A percentile compares a stretch with the other conserved stretches of the same genome.
Conservation (phyloP, 2,329 filamentous ascomycete species). For the Chaetomiaceae sp. region DNA sequence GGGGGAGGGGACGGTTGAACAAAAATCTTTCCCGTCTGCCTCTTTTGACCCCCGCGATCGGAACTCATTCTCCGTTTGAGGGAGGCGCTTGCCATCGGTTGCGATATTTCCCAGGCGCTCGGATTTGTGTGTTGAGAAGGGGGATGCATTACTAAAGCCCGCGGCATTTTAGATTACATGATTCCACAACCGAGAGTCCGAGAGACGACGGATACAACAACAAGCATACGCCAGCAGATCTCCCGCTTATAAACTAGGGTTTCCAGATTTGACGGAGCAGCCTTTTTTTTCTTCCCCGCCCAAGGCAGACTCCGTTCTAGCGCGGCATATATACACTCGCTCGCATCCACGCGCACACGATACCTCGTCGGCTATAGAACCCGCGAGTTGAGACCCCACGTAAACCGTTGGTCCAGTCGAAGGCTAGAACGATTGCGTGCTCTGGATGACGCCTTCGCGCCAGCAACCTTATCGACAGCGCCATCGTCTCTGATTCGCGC, state of each 20-base stretch:
- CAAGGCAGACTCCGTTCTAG: too few species aligned
- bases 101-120: background rate
- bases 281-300: background rate
- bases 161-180: conserved; percentile 7
- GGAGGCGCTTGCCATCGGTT: background rate
- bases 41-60: conserved; percentile 10
- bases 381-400: conserved; percentile 1
- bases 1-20: background rate
- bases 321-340: background rate
- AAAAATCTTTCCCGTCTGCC: conserved; percentile 7
- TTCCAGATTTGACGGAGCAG: background rate
- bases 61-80: conserved; percentile 16
- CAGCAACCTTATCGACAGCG: conserved; percentile 4
- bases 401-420: conserved; percentile 19
- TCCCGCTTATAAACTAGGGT: background rate
- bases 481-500: conserved; percentile 18
- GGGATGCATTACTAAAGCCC: conserved; percentile 4
- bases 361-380: background rate
- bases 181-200: background rate
- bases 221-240: background rate
- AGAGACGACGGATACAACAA: background rate
- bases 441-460: conserved; percentile 26
- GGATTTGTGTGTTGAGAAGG: background rate
- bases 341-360: background rate
- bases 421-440: conserved; percentile 25